Evolutionary conservation across 2,329 filamentous ascomycete genomes (phyloP), one percentile per base, ranked within the genome.

Genomic region (Diplodia sapinea): DNA sequence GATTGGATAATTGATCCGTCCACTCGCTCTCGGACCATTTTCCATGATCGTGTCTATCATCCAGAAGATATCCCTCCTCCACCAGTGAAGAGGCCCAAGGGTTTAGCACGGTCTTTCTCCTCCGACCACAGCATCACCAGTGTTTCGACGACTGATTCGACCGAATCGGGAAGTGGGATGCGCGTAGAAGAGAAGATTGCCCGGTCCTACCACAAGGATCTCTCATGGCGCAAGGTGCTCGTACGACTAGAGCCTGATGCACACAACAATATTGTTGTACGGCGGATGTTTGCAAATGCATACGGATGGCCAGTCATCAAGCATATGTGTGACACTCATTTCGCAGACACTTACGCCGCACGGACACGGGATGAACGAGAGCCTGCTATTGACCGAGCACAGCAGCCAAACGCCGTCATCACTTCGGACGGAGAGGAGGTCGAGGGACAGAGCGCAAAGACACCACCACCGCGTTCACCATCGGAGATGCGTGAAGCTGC

Each of bases 141-240:
- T 26, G 62, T 59, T 26, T 62, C 68, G 23, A 66, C 68, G 11
- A 62, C 67, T 36, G 68, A 69, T 23, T 52, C 67, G n/a, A 17
- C 47, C 43, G 52, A 65, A 29, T 51, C 67, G 15, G 13, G 38
- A 29, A 87, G 89, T 11, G 87, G 82, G 70, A 94, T 98, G 88
- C 92, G 91, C 70, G 93, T 98, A 0, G 95, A 99, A 78, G 95
- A 99, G 78, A 98, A 97, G 80, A 99, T 99, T 72, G 95, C 95
- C 1, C 88, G 95, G 56, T 95, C 93, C 15, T 99, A 99, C 80
- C 95, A 99, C 78, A 88, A 89, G 13, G 93, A 93, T 70, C 81
- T 99, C 23, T 92, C 92, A 1, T 99, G 95, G 95, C 91, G 95
- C 55, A 99, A 99, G 77, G 95, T 99, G 1, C 87, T 99, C 4